Conservation (phyloP, 129 eudicot genomes). For the Calendula officinalis region DNA sequence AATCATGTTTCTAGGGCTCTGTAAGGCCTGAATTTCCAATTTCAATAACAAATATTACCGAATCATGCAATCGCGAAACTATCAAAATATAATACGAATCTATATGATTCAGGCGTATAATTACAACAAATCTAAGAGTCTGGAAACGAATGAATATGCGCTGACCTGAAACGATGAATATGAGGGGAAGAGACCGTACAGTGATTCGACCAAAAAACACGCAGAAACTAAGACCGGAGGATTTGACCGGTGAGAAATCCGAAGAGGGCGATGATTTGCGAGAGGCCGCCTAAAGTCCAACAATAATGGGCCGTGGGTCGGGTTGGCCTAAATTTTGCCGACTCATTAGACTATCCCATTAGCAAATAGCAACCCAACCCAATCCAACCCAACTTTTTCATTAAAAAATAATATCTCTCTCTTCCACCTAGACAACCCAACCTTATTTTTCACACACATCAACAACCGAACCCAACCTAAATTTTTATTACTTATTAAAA, state of each 20-base stretch:
- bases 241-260: constrained; percentile 33
- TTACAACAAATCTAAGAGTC: not conserved
- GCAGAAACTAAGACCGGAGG: constrained; percentile 25
- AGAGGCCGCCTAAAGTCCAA: constrained; percentile 23
- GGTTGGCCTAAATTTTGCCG: not conserved
- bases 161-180: constrained; percentile 27
- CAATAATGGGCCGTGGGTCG: constrained; percentile 27
- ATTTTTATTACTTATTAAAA: no score
- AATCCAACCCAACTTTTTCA: no score
- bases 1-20: constrained; percentile 8
- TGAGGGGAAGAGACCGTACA: constrained; percentile 5
- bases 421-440: no score
- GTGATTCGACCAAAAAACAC: constrained; percentile 20
- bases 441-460: no score
- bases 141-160: constrained; percentile 19
- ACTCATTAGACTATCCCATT: no score
- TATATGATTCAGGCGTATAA: constrained; percentile 12
- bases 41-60: not conserved
- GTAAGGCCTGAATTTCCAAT: constrained; percentile 3
- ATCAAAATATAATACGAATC: constrained; percentile 11
- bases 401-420: no score
- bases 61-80: constrained; percentile 12
- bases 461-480: no score
- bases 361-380: no score
- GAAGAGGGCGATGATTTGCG: constrained; percentile 26